These are phyloP conservation scores for Pythium folliculosum DNA, from an alignment of 352 stramenopile species.

Conservation along the genomic window DNA sequence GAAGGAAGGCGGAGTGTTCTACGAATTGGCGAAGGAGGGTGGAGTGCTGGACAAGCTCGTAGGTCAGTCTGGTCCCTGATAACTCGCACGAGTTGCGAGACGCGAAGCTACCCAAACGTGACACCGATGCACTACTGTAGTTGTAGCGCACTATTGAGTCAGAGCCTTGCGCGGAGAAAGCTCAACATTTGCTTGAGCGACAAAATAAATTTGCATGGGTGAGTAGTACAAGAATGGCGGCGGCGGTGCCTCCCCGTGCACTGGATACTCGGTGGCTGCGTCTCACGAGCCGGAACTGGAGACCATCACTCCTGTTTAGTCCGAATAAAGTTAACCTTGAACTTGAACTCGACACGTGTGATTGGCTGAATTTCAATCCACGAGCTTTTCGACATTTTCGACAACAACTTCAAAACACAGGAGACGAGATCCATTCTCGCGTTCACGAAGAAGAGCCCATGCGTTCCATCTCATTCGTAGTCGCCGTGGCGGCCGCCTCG, in stretches of 20 bases:
- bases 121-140: too few species aligned
- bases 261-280: too few species aligned
- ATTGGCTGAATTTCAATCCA: not conserved
- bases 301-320: slow-evolving; percentile 4
- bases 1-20: not conserved
- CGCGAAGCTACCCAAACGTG: too few species aligned
- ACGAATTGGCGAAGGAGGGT: not conserved
- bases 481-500: not conserved
- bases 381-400: not conserved
- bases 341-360: not conserved
- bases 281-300: not conserved
- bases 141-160: too few species aligned
- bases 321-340: not conserved
- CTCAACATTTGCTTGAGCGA: too few species aligned
- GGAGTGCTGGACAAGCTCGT: not conserved
- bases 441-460: too few species aligned
- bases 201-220: too few species aligned
- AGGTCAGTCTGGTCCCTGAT: too few species aligned
- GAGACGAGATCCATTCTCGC: not conserved
- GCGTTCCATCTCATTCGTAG: too few species aligned
- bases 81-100: too few species aligned
- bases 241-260: too few species aligned
- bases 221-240: too few species aligned
- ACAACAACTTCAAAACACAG: not conserved
- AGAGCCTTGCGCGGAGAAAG: not conserved